Conservation (phyloP, 805 yeast genomes). For the Maudiozyma pseudohumilis region DNA sequence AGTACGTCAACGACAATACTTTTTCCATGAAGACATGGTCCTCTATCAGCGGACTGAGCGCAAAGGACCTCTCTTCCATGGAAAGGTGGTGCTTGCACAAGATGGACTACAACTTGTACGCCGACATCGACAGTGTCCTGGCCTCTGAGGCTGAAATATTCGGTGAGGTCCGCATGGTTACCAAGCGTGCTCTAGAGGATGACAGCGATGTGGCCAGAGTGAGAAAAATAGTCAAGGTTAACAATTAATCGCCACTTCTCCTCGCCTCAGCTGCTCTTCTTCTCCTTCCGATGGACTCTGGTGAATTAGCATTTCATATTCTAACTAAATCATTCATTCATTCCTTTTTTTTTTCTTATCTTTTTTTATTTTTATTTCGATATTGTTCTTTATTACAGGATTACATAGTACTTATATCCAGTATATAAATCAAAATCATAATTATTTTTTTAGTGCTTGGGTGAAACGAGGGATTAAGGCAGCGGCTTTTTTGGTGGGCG, state of each 20-base stretch:
- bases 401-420: too few relatives aligned
- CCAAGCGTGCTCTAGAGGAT: not conserved
- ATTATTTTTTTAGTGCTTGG: too few relatives aligned
- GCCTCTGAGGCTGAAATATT: not conserved
- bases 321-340: too few relatives aligned
- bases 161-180: not conserved
- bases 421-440: too few relatives aligned
- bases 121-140: not conserved
- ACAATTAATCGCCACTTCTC: not conserved
- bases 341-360: too few relatives aligned
- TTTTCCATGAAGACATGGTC: conserved; percentile 23
- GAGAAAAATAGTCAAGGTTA: not conserved
- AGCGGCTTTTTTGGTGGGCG: too few relatives aligned
- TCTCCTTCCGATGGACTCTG: too few relatives aligned
- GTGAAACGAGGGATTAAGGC: too few relatives aligned
- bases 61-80: conserved; percentile 14
- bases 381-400: too few relatives aligned
- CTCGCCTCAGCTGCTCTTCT: not conserved
- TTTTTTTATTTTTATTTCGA: too few relatives aligned
- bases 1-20: conserved; percentile 21
- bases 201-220: not conserved
- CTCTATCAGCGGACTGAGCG: conserved; percentile 15
- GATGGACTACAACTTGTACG: conserved; percentile 12
- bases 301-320: too few relatives aligned
- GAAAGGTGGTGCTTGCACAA: conserved; percentile 22